Base-by-base conservation (phyloP, 2,329 filamentous ascomycete genomes). In the Neocucurbitaria cava region DNA sequence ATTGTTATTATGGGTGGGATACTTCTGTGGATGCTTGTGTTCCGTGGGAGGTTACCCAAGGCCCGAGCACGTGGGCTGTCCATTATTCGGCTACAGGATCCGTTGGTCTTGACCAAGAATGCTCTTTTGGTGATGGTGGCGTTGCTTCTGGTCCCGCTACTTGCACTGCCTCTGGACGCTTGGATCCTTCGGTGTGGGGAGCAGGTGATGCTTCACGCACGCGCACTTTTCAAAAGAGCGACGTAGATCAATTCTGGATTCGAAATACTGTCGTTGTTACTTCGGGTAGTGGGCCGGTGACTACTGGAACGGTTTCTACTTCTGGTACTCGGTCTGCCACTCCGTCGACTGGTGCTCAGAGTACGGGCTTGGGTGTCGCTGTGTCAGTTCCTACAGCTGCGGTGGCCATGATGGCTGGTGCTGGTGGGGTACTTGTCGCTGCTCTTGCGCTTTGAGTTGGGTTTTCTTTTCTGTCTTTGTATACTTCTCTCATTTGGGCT, bases 21-120 rank as follows among this genome's bases (percentile, higher is more conserved):
- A 49, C 43, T 2, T n/a, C 35, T 38, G 46, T 48, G 21, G 56
- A 52, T 13, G 46, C 18, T 4, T 59, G 56, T 28, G 53, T 59
- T 41, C 56, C 56, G 13, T 56, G 56, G 52, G 53, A 56, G 31
- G 24, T 56, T n/a, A 59, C 56, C 4, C 56, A 59, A 35, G 56
- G 53, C 38, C 35, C 52, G 15, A 49, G 46, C 15, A 49, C 46
- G 20, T 56, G 56, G 56, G 56, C 56, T 3, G 56, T 56, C 5
- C 56, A 54, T 31, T 53, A 53, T 43, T 56, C 52, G 1, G 43
- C 24, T 6, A 42, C 49, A 5, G 48, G 28, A 33, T 31, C 51
- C 31, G 33, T 28, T 2, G 40, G 17, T 1, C 38, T 59, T 8
- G 46, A 53, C 17, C 49, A 56, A 39, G 56, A 53, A 33, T 59